Base-by-base conservation (phyloP, 306 rosid species). In the Quercus engelmannii region DNA sequence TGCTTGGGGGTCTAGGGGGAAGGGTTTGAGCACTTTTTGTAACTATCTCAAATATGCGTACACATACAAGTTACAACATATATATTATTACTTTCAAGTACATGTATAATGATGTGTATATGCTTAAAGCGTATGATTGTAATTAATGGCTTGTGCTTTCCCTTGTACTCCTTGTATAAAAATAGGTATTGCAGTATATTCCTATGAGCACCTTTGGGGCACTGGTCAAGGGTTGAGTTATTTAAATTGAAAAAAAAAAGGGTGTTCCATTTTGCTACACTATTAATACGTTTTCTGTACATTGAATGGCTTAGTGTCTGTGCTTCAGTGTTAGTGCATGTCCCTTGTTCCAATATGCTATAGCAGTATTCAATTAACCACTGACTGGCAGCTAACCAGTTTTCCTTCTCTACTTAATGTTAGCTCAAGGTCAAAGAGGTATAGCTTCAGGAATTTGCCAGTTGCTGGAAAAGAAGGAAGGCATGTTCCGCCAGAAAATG, bases 401-500 rank as follows among this genome's bases (percentile, higher is more conserved):
- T 52, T 65, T 38, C 51, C 79, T 81, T 64, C 64, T 69, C 74
- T 54, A 51, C 78, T 71, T 80, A 19, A 74, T 81, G 69, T 69
- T 70, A 89, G 95, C 78, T 80, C 86, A 57, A 85, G 92, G 85
- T 62, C 77, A 84, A 88, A 85, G 63, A 82, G 92, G 89, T 25
- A 84, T 57, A 20, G 77, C 87, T 75, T 51, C 89, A 70, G 99
- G 99, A 68, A 90, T 92, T 84, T 85, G 92, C 85, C 99, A 95
- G 87, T 79, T 95, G 86, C 83, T 95, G 82, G 98, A 95, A 82
- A 95, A 95, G 91, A 95, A 95, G 83, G 99, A 91, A 78, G 99
- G 99, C 78, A 75, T 95, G 75, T 95, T 95, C 80, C 97, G 99
- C 70, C 99, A 95, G 88, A 95, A 95, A 87, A 95, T 95, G 99